These are phyloP conservation scores for Aphelidium insulamus DNA, from an alignment of 371 early-diverging fungal genomes.

Conservation along the genomic window DNA sequence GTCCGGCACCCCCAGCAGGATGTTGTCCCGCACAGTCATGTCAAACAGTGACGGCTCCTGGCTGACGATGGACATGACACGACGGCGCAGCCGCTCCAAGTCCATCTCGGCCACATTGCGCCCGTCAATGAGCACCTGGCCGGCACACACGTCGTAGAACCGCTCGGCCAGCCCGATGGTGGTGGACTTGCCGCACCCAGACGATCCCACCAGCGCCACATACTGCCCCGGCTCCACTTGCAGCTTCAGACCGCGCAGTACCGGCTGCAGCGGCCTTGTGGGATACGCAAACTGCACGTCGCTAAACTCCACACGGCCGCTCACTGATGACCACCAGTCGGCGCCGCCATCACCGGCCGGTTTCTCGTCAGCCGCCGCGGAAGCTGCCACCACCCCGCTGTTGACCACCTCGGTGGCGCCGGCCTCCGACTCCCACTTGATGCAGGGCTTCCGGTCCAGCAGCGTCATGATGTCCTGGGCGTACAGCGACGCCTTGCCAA, in stretches of 20 bases:
- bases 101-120: slow-evolving; percentile 33
- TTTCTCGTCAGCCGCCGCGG: background rate
- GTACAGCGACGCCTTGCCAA: background rate
- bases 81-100: slow-evolving; percentile 31
- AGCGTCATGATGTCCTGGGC: slow-evolving; percentile 1
- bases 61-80: slow-evolving; percentile 50
- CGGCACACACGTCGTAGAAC: slow-evolving; percentile 50
- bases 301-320: slow-evolving; percentile 20
- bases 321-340: slow-evolving; percentile 5
- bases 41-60: slow-evolving; percentile 75
- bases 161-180: slow-evolving; percentile 60
- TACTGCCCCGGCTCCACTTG: slow-evolving; percentile 45
- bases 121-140: slow-evolving; percentile 37
- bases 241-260: slow-evolving; percentile 54
- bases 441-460: slow-evolving; percentile 1
- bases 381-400: too few relatives aligned
- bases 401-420: too few relatives aligned
- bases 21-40: slow-evolving; percentile 54
- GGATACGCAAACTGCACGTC: slow-evolving; percentile 62
- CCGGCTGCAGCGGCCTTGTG: slow-evolving; percentile 41
- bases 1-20: slow-evolving; percentile 35
- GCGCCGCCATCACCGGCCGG: background rate
- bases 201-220: slow-evolving; percentile 68
- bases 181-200: slow-evolving; percentile 73
- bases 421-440: background rate